phyloP scores from a whole-genome alignment of 2,329 filamentous ascomycete species.

The Emmonsiellopsis sp. region DNA sequence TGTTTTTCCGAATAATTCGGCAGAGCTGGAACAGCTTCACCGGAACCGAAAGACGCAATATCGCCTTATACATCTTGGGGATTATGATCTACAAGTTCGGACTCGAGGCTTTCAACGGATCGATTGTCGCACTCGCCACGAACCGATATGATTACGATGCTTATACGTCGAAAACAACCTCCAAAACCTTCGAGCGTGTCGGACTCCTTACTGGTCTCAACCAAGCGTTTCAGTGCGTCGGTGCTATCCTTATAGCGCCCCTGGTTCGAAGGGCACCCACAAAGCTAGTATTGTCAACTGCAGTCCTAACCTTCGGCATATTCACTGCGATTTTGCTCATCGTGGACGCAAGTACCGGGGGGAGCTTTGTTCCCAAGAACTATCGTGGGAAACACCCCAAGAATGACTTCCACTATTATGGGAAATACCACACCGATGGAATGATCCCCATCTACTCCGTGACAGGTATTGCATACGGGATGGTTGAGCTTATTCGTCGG shows the following conservation, averaged over 20 bases:
- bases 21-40: slow-evolving; percentile 25
- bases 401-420: slow-evolving; percentile 37
- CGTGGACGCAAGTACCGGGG: slow-evolving; percentile 40
- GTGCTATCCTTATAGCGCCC: slow-evolving; percentile 42
- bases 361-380: slow-evolving; percentile 29
- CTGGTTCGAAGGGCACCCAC: slow-evolving; percentile 41
- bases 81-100: slow-evolving; percentile 47
- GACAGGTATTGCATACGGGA: slow-evolving; percentile 36
- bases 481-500: slow-evolving; percentile 44
- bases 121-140: slow-evolving; percentile 39
- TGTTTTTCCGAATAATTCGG: not conserved
- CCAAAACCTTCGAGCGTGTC: slow-evolving; percentile 38
- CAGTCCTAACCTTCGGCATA: slow-evolving; percentile 38
- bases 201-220: slow-evolving; percentile 41
- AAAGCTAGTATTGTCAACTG: slow-evolving; percentile 35
- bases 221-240: slow-evolving; percentile 43
- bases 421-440: slow-evolving; percentile 39
- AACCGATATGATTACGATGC: slow-evolving; percentile 42
- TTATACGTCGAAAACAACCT: slow-evolving; percentile 17
- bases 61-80: slow-evolving; percentile 38
- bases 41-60: slow-evolving; percentile 35
- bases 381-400: slow-evolving; percentile 20
- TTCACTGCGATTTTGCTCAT: slow-evolving; percentile 41
- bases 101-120: slow-evolving; percentile 43
- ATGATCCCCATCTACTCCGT: slow-evolving; percentile 42